Conservation (phyloP, 2,329 filamentous ascomycete species). For the Periconia macrospinosa region DNA sequence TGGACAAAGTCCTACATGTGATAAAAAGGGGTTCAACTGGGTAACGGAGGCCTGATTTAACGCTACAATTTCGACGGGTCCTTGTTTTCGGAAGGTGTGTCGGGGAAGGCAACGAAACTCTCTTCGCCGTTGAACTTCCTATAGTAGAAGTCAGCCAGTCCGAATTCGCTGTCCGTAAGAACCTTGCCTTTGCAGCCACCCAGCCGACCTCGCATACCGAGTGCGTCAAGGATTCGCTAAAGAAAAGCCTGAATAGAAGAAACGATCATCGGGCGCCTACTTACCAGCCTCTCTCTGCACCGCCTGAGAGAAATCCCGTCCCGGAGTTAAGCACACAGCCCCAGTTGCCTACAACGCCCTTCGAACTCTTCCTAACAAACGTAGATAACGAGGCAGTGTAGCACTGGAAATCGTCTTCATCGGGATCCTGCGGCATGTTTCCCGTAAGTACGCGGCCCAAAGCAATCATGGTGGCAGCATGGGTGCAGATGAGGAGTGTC, state of each 20-base stretch:
- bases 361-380: slow-evolving; percentile 59
- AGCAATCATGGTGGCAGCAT: slow-evolving; percentile 87
- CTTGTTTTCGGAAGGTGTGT: slow-evolving; percentile 14
- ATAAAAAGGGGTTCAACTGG: too few relatives aligned
- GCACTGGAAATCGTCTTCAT: slow-evolving; percentile 78
- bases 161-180: background rate
- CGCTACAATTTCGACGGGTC: slow-evolving; percentile 29
- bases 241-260: background rate
- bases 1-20: too few relatives aligned
- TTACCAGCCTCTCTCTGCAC: slow-evolving; percentile 87
- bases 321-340: slow-evolving; percentile 78
- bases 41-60: background rate
- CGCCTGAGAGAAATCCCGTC: slow-evolving; percentile 76
- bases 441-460: slow-evolving; percentile 83
- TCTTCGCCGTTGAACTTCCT: slow-evolving; percentile 44
- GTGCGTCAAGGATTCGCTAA: background rate
- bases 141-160: slow-evolving; percentile 4
- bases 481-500: slow-evolving; percentile 79
- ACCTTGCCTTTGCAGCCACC: background rate
- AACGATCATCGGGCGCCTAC: slow-evolving; percentile 11
- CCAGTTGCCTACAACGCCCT: slow-evolving; percentile 77
- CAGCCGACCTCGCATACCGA: background rate
- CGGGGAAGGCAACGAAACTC: slow-evolving; percentile 36
- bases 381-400: slow-evolving; percentile 81
- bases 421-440: slow-evolving; percentile 68